Evolutionary conservation across 805 yeast genomes (phyloP).

Genomic region (Candida insectorum): DNA sequence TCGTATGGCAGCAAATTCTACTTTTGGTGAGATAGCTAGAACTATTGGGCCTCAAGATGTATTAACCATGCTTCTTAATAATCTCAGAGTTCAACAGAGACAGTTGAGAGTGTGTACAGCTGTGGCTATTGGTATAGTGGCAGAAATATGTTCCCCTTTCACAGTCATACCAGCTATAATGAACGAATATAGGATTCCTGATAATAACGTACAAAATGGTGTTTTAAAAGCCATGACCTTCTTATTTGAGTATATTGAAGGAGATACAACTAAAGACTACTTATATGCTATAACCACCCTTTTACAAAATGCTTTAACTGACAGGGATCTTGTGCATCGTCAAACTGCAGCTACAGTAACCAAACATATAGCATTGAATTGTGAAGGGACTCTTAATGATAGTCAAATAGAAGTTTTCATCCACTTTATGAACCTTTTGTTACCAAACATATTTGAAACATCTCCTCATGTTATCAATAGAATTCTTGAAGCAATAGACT

Average conservation of each 20-base stretch:
- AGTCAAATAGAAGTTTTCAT: constrained; percentile 62
- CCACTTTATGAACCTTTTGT: constrained; percentile 72
- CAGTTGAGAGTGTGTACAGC: constrained; percentile 96
- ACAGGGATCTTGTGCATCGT: constrained; percentile 87
- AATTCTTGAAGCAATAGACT: constrained; percentile 75
- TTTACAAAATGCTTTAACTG: constrained; percentile 84
- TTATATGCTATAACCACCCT: constrained; percentile 76
- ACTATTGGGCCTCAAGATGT: constrained; percentile 98
- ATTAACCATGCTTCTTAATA: constrained; percentile 74
- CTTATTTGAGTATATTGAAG: constrained; percentile 88
- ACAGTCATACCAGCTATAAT: constrained; percentile 91
- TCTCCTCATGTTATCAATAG: constrained; percentile 92
- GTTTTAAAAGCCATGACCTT: constrained; percentile 87
- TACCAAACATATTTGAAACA: constrained; percentile 91
- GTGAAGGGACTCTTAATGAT: constrained; percentile 71
- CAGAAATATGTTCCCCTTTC: constrained; percentile 88
- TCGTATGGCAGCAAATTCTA: constrained; percentile 78
- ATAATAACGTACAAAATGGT: constrained; percentile 92
- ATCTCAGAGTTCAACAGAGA: constrained; percentile 89
- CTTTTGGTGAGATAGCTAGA: constrained; percentile 87
- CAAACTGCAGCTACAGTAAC: constrained; percentile 93
- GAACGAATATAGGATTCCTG: constrained; percentile 94
- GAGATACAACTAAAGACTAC: constrained; percentile 70
- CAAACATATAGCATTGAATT: constrained; percentile 75
- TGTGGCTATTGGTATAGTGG: constrained; percentile 96